These are phyloP conservation scores for Trametes gibbosa DNA, from an alignment of 768 basidiomycete species.

Conservation along the genomic window DNA sequence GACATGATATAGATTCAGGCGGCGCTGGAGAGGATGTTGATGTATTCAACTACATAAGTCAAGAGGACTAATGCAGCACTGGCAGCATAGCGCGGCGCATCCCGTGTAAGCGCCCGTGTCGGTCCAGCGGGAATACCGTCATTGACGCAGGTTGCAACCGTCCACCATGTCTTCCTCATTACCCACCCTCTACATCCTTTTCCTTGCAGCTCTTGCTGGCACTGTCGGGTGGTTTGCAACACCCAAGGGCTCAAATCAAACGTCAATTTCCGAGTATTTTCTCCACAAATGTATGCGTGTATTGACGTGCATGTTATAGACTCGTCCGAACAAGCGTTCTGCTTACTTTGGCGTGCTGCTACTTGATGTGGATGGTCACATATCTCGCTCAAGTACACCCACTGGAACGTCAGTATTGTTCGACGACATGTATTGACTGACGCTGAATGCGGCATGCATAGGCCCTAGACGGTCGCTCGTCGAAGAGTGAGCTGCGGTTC, in stretches of 20 bases:
- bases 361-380: constrained; percentile 97
- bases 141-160: neutral
- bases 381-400: constrained; percentile 94
- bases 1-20: no score
- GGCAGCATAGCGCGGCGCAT: no score
- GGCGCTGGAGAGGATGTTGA: no score
- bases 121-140: neutral
- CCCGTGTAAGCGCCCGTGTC: neutral
- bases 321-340: constrained; percentile 78
- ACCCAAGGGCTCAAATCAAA: constrained; percentile 88
- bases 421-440: neutral
- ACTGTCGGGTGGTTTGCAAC: constrained; percentile 60
- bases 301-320: constrained; percentile 38
- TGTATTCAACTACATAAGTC: no score
- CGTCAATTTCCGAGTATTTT: constrained; percentile 48
- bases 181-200: constrained; percentile 66
- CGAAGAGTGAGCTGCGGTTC: neutral
- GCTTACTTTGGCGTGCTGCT: constrained; percentile 79
- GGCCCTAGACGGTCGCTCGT: constrained; percentile 12
- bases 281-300: no score
- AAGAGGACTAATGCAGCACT: no score
- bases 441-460: neutral
- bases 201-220: constrained; percentile 64
- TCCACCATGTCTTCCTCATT: constrained; percentile 63
- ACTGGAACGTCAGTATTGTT: constrained; percentile 58